Conservation (phyloP, 2,329 filamentous ascomycete species). For the Fusarium decemcellulare region DNA sequence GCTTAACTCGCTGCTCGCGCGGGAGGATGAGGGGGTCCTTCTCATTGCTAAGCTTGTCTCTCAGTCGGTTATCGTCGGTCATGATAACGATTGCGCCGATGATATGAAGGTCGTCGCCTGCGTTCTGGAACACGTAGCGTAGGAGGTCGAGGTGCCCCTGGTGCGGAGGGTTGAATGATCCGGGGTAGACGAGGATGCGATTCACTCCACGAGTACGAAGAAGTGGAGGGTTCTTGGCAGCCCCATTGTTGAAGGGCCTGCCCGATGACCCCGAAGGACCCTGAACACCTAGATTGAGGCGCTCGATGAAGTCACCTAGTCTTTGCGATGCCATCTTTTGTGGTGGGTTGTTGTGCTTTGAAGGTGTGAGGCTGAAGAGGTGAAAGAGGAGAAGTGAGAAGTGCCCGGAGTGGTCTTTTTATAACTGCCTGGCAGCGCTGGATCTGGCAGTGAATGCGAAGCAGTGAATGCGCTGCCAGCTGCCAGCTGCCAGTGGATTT, state of each 20-base stretch:
- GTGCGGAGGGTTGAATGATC: constrained; percentile 57
- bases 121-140: constrained; percentile 45
- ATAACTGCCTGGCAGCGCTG: background rate
- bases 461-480: background rate
- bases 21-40: constrained; percentile 30
- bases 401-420: background rate
- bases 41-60: constrained; percentile 37
- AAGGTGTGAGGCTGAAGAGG: background rate
- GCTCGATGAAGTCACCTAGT: constrained; percentile 39
- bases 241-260: constrained; percentile 35
- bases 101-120: constrained; percentile 47
- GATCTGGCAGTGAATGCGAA: background rate
- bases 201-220: constrained; percentile 38
- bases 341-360: too few species aligned
- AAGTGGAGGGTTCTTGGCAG: constrained; percentile 5
- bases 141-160: constrained; percentile 52
- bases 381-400: background rate
- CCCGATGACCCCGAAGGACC: background rate
- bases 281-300: background rate
- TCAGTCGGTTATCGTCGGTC: constrained; percentile 43
- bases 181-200: constrained; percentile 53
- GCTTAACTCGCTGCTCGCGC: constrained; percentile 37
- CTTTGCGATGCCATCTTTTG: constrained; percentile 15
- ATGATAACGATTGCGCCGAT: constrained; percentile 50
- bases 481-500: background rate